Conservation (phyloP, 306 rosid species). For the Fragaria nilgerrensis region DNA sequence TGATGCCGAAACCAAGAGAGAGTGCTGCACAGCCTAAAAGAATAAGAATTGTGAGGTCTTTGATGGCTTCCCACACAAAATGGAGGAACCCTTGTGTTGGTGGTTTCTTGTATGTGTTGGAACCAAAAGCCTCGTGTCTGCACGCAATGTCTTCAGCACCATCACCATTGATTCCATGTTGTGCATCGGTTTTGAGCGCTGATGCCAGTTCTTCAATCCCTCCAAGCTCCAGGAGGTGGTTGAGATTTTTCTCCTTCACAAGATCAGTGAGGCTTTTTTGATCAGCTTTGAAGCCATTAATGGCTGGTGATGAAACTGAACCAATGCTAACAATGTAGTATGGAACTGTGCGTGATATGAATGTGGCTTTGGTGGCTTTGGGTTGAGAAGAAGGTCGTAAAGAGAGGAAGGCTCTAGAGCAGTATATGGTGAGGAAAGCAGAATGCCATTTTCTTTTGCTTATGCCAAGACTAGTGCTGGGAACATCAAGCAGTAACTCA, state of each 20-base stretch:
- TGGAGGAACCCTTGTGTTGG: conserved; percentile 28
- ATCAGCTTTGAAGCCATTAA: conserved; percentile 14
- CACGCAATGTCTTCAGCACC: conserved; percentile 7
- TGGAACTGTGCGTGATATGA: conserved; percentile 2
- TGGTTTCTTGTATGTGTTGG: conserved; percentile 28
- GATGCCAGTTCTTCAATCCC: conserved; percentile 38
- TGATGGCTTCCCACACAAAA: conserved; percentile 35
- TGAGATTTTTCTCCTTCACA: conserved; percentile 35
- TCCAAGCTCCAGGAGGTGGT: conserved; percentile 19
- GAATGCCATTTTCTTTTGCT: conserved; percentile 45
- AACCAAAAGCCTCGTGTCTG: conserved; percentile 32
- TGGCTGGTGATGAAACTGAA: not conserved
- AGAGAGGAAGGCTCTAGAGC: conserved; percentile 16
- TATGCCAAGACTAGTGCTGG: not conserved
- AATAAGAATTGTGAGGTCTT: conserved; percentile 39
- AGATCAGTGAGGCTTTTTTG: conserved; percentile 24
- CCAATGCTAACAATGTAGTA: conserved; percentile 24
- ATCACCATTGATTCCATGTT: conserved; percentile 27
- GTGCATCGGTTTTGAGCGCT: conserved; percentile 22
- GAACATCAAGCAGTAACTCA: conserved; percentile 16
- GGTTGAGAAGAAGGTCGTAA: not conserved
- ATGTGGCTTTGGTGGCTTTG: not conserved
- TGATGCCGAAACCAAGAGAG: conserved; percentile 41
- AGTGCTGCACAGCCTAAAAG: conserved; percentile 39
- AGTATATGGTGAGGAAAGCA: conserved; percentile 44